Percentiles rank a stretch among this genome's conserved stretches.
These are phyloP conservation scores for Nakaseomyces bracarensis DNA, from an alignment of 1,139 yeast species.

Conservation along the genomic window DNA sequence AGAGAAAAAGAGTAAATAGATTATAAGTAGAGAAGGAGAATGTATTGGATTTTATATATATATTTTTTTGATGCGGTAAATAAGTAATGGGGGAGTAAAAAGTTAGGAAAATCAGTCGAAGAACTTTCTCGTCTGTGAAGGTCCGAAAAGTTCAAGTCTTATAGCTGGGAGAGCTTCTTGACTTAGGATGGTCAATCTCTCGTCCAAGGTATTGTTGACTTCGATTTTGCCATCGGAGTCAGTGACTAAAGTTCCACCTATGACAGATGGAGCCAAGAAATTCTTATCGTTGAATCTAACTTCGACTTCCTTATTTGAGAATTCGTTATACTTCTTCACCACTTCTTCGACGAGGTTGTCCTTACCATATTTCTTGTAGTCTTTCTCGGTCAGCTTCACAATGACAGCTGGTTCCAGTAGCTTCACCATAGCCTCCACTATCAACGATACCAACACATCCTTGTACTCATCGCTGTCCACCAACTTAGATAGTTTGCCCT, in stretches of 20 bases:
- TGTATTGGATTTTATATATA: no score
- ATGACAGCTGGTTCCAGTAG: slow-evolving; percentile 63
- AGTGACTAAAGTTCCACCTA: slow-evolving; percentile 79
- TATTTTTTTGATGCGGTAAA: no score
- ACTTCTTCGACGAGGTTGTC: slow-evolving; percentile 47
- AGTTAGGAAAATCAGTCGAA: slow-evolving; percentile 76
- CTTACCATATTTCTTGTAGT: slow-evolving; percentile 37
- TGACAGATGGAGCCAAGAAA: slow-evolving; percentile 50
- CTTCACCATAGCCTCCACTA: slow-evolving; percentile 73
- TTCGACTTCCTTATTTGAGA: slow-evolving; percentile 54
- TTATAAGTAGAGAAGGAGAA: no score
- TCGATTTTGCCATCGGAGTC: slow-evolving; percentile 76
- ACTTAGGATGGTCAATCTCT: slow-evolving; percentile 74
- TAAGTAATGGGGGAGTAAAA: no score
- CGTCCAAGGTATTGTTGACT: slow-evolving; percentile 87
- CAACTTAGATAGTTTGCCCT: slow-evolving; percentile 49
- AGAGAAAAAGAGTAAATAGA: no score
- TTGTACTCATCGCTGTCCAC: slow-evolving; percentile 51
- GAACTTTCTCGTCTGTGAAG: slow-evolving; percentile 80
- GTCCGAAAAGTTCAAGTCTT: slow-evolving; percentile 84
- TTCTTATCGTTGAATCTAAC: slow-evolving; percentile 50
- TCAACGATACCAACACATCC: slow-evolving; percentile 63
- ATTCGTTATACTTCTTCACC: slow-evolving; percentile 56
- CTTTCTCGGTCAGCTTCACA: slow-evolving; percentile 63
- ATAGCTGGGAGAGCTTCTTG: slow-evolving; percentile 89